Evolutionary conservation across 2,329 filamentous ascomycete species (phyloP).

Genomic region (Chaetomium strumarium): DNA sequence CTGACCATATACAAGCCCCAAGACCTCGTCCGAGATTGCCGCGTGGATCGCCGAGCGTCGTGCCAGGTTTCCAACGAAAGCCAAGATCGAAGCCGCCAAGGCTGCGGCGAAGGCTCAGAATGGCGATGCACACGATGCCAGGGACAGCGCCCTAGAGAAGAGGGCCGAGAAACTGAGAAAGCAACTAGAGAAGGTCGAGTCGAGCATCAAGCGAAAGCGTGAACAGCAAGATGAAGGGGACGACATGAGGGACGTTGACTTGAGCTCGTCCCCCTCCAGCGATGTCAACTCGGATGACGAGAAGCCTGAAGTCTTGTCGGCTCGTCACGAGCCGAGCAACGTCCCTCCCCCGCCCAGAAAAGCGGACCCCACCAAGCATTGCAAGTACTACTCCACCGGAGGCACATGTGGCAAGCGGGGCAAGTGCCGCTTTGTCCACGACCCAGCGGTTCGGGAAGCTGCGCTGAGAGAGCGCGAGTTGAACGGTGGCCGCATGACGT

Average conservation of each 20-base stretch:
- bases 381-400: slow-evolving; percentile 66
- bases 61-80: slow-evolving; percentile 73
- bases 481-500: slow-evolving; percentile 60
- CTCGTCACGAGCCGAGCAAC: slow-evolving; percentile 36
- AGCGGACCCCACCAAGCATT: slow-evolving; percentile 59
- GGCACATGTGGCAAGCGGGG: slow-evolving; percentile 66
- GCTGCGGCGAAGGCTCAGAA: slow-evolving; percentile 40
- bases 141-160: slow-evolving; percentile 45
- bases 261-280: slow-evolving; percentile 35
- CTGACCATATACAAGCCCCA: slow-evolving; percentile 37
- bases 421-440: slow-evolving; percentile 69
- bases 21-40: slow-evolving; percentile 56
- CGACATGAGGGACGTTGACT: slow-evolving; percentile 49
- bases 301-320: slow-evolving; percentile 52
- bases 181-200: slow-evolving; percentile 65
- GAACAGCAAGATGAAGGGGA: slow-evolving; percentile 62
- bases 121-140: slow-evolving; percentile 50
- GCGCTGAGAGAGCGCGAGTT: slow-evolving; percentile 58
- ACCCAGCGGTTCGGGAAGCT: slow-evolving; percentile 56
- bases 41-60: slow-evolving; percentile 77
- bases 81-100: slow-evolving; percentile 59
- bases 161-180: slow-evolving; percentile 57
- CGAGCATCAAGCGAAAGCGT: slow-evolving; percentile 62
- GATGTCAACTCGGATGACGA: slow-evolving; percentile 52
- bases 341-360: slow-evolving; percentile 45